Conservation (phyloP, 306 rosid genomes). For the Quercus engelmannii region DNA sequence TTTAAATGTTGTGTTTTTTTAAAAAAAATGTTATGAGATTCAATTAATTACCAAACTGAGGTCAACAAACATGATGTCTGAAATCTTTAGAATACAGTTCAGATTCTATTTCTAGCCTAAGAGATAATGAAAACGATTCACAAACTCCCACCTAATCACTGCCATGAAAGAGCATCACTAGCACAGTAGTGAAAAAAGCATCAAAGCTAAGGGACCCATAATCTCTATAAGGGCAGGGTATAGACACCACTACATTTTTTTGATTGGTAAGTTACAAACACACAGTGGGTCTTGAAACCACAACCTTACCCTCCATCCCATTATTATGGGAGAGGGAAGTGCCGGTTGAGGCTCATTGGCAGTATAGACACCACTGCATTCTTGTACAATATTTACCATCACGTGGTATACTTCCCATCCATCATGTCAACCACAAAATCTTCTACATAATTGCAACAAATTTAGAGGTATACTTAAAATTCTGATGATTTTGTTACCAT, state of each 20-base stretch:
- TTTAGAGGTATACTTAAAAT: background rate
- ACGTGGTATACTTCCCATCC: background rate
- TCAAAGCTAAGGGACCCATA: background rate
- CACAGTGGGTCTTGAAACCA: no score
- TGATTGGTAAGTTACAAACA: no score
- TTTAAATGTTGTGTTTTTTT: no score
- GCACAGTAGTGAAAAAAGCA: background rate
- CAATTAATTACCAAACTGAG: background rate
- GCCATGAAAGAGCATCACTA: background rate
- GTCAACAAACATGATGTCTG: background rate
- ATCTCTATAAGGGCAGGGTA: background rate
- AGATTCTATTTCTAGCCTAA: background rate
- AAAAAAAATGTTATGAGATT: no score
- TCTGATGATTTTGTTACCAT: background rate
- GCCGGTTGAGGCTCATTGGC: no score
- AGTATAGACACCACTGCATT: background rate
- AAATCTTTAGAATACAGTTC: background rate
- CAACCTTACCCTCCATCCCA: no score
- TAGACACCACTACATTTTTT: background rate
- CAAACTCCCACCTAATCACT: background rate
- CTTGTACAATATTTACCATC: background rate
- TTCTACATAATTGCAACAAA: background rate
- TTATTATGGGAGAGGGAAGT: no score
- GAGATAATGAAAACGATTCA: background rate
- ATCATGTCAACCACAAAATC: slow-evolving; percentile 7